A percentile compares a stretch with the other conserved stretches of the same genome.
Conservation (phyloP, 2,329 filamentous ascomycete species). For the Cercospora sojina region DNA sequence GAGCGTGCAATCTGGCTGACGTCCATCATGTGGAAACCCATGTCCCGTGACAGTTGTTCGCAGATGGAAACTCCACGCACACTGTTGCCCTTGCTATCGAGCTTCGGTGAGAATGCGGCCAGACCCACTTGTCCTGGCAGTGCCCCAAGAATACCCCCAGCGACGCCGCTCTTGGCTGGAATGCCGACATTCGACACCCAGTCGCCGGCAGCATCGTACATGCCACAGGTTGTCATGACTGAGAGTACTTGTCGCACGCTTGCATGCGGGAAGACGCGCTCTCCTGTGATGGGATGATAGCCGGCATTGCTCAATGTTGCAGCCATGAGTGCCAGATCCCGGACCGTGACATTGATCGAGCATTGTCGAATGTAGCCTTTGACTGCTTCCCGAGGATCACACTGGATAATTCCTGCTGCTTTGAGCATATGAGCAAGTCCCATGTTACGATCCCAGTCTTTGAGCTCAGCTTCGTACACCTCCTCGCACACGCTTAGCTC, state of each 20-base stretch:
- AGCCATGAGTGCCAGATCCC: slow-evolving; percentile 45
- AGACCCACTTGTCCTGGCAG: slow-evolving; percentile 29
- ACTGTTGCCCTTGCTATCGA: slow-evolving; percentile 28
- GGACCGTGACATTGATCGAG: slow-evolving; percentile 45
- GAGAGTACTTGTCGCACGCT: slow-evolving; percentile 45
- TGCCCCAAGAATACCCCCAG: slow-evolving; percentile 27
- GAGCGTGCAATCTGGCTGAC: slow-evolving; percentile 29
- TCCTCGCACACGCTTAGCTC: slow-evolving; percentile 37
- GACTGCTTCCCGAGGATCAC: slow-evolving; percentile 41
- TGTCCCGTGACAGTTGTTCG: slow-evolving; percentile 27
- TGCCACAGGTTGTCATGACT: slow-evolving; percentile 47
- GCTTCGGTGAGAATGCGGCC: slow-evolving; percentile 28
- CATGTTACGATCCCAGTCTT: slow-evolving; percentile 34
- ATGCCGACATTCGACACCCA: slow-evolving; percentile 45
- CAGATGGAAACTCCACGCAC: slow-evolving; percentile 29
- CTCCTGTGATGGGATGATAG: slow-evolving; percentile 39
- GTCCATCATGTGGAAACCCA: slow-evolving; percentile 32
- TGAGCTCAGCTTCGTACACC: slow-evolving; percentile 43
- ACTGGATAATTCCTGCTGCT: slow-evolving; percentile 42
- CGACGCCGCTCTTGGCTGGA: slow-evolving; percentile 42
- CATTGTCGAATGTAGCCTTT: slow-evolving; percentile 45
- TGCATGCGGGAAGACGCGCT: slow-evolving; percentile 39
- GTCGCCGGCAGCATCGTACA: slow-evolving; percentile 45
- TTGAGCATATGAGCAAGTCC: slow-evolving; percentile 45
- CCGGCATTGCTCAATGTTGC: slow-evolving; percentile 43